phyloP scores from a whole-genome alignment of 1,139 yeast species.

The Meyerozyma guilliermondii region DNA sequence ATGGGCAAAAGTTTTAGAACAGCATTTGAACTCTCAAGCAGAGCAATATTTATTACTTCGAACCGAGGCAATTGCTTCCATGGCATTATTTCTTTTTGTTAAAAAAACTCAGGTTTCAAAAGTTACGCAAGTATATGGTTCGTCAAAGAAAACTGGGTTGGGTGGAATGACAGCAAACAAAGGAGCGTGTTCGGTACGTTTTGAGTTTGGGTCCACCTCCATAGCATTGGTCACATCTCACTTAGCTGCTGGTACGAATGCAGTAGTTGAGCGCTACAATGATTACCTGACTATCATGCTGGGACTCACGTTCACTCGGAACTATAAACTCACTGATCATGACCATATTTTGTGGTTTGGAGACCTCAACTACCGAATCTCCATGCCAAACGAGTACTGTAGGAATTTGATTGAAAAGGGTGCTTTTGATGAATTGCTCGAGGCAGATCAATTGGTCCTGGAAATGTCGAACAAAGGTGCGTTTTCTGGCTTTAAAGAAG shows the following conservation, averaged over 20 bases:
- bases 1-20: conserved; percentile 58
- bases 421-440: conserved; percentile 50
- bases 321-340: conserved; percentile 67
- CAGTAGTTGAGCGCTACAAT: conserved; percentile 80
- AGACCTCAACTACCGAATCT: conserved; percentile 85
- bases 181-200: conserved; percentile 86
- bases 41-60: conserved; percentile 36
- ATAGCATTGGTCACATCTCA: conserved; percentile 88
- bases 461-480: conserved; percentile 67
- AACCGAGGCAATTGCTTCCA: conserved; percentile 42
- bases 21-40: conserved; percentile 45
- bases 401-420: conserved; percentile 48
- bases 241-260: conserved; percentile 87
- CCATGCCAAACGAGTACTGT: conserved; percentile 71
- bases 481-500: conserved; percentile 81
- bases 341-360: conserved; percentile 93
- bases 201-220: conserved; percentile 69
- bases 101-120: conserved; percentile 55
- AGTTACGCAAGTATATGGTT: conserved; percentile 73
- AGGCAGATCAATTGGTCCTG: conserved; percentile 72
- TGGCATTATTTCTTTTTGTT: conserved; percentile 42
- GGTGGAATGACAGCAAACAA: conserved; percentile 92
- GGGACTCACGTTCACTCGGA: conserved; percentile 74
- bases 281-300: conserved; percentile 79
- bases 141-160: conserved; percentile 80